Evolutionary conservation across 2,329 filamentous ascomycete genomes (phyloP).

Genomic region (Cladosporium sp.): DNA sequence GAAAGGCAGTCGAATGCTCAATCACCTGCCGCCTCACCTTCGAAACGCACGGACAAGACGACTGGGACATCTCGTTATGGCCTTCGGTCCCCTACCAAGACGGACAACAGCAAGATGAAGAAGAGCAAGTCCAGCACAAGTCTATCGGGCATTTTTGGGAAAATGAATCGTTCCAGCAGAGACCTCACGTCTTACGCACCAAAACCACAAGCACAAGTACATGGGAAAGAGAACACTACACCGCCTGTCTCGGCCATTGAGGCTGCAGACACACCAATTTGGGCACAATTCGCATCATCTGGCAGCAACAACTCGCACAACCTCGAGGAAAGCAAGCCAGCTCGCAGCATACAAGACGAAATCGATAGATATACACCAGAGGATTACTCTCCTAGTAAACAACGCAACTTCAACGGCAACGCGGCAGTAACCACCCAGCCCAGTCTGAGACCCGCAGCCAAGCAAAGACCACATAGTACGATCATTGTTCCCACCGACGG

Average conservation of each 20-base stretch:
- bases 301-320: constrained; percentile 37
- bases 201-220: constrained; percentile 46
- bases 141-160: constrained; percentile 70
- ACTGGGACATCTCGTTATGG: neutral
- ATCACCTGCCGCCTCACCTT: constrained; percentile 28
- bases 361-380: constrained; percentile 56
- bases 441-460: constrained; percentile 45
- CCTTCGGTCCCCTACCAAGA: constrained; percentile 1
- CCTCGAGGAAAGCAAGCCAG: constrained; percentile 44
- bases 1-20: constrained; percentile 30
- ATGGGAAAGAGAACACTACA: constrained; percentile 78
- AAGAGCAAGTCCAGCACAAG: constrained; percentile 83
- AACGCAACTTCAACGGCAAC: constrained; percentile 51
- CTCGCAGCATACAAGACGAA: constrained; percentile 49
- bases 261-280: constrained; percentile 62
- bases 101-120: constrained; percentile 34
- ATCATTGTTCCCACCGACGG: constrained; percentile 18
- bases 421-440: constrained; percentile 22
- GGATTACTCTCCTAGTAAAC: constrained; percentile 58
- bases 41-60: constrained; percentile 14
- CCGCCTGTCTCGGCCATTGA: constrained; percentile 50
- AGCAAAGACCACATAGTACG: constrained; percentile 28
- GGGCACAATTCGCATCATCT: constrained; percentile 63
- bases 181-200: constrained; percentile 44
- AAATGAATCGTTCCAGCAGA: constrained; percentile 65